These are phyloP conservation scores for Verticillium albo-atrum DNA, from an alignment of 2,329 filamentous ascomycete genomes.

Conservation along the genomic window DNA sequence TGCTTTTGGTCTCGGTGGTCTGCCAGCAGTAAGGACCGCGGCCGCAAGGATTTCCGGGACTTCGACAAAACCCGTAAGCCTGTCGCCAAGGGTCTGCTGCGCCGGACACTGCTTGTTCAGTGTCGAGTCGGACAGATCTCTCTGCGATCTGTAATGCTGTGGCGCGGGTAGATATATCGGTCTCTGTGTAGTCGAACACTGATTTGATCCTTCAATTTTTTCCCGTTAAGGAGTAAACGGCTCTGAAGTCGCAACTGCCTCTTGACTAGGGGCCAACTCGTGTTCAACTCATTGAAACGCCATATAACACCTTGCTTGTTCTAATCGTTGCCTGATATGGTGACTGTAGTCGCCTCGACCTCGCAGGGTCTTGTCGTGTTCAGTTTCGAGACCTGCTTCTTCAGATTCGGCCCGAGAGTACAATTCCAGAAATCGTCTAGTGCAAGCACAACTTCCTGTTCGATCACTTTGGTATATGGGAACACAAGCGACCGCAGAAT, in stretches of 20 bases:
- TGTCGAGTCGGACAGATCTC: constrained; percentile 16
- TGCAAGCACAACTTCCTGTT: not conserved
- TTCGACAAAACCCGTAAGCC: not conserved
- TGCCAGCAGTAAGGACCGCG: constrained; percentile 4
- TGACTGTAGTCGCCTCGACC: not conserved
- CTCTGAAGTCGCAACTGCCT: not conserved
- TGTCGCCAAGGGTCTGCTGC: not conserved
- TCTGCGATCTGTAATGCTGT: not conserved
- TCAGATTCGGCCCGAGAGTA: not conserved
- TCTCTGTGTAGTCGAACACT: not conserved
- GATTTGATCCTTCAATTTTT: not conserved
- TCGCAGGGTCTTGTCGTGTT: not conserved
- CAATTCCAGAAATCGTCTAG: not conserved
- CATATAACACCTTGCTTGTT: not conserved
- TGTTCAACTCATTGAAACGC: not conserved
- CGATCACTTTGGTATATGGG: not conserved
- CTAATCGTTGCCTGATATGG: not conserved
- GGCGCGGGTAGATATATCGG: not conserved
- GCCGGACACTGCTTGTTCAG: not conserved
- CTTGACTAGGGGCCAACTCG: not conserved
- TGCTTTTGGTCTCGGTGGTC: not conserved
- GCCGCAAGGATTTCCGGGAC: not conserved
- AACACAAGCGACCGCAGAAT: too few species aligned
- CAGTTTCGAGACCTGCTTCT: constrained; percentile 1
- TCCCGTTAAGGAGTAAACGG: not conserved